phyloP scores from a whole-genome alignment of 1,139 yeast species.

The Scheffersomyces titani region DNA sequence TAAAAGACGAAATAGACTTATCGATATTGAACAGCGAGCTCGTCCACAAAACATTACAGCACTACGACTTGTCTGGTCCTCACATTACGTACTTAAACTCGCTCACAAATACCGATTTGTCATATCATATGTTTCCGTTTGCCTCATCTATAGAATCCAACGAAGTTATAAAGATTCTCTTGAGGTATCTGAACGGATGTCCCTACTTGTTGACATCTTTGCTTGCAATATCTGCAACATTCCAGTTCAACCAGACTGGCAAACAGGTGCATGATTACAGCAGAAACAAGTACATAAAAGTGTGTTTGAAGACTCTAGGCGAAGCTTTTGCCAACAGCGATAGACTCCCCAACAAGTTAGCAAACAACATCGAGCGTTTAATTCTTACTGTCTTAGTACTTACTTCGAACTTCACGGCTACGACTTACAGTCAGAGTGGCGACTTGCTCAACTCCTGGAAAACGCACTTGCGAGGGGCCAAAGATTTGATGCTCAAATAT shows the following conservation, averaged over 20 bases:
- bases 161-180: constrained; percentile 33
- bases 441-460: constrained; percentile 34
- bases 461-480: constrained; percentile 42
- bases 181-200: constrained; percentile 36
- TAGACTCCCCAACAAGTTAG: constrained; percentile 7
- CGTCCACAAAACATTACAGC: constrained; percentile 24
- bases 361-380: constrained; percentile 37
- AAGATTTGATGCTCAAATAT: constrained; percentile 38
- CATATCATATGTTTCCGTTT: constrained; percentile 39
- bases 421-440: constrained; percentile 16
- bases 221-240: constrained; percentile 40
- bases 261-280: constrained; percentile 29
- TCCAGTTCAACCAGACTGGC: constrained; percentile 36
- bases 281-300: constrained; percentile 31
- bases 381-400: constrained; percentile 40
- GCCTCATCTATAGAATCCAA: constrained; percentile 38
- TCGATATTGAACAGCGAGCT: constrained; percentile 19
- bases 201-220: constrained; percentile 37
- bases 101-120: constrained; percentile 29
- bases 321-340: constrained; percentile 29
- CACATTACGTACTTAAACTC: constrained; percentile 34
- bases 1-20: constrained; percentile 4
- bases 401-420: constrained; percentile 40
- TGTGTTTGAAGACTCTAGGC: constrained; percentile 33
- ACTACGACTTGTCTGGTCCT: constrained; percentile 27